phyloP scores from a whole-genome alignment of 257 asterid genomes.

The Solanum appendiculatum region DNA sequence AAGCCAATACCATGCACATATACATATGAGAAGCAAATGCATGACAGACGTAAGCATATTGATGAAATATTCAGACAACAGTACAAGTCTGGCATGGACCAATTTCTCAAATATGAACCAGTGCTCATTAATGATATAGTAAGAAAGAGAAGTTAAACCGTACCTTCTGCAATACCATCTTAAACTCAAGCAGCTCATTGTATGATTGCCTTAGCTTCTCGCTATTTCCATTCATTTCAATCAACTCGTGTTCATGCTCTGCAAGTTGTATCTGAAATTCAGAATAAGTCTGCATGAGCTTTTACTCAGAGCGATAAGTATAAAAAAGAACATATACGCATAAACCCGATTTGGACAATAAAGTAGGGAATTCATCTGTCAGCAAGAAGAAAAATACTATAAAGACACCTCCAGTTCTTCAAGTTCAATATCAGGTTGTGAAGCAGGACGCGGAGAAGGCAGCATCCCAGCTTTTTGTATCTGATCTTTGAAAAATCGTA shows the following conservation, averaged over 20 bases:
- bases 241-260: constrained; percentile 93
- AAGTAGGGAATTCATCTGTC: background rate
- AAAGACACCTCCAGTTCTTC: constrained; percentile 83
- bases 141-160: background rate
- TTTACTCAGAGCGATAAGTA: background rate
- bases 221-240: constrained; percentile 83
- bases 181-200: constrained; percentile 95
- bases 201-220: constrained; percentile 80
- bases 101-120: background rate
- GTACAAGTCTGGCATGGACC: background rate
- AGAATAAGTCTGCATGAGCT: background rate
- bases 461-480: constrained; percentile 76
- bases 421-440: constrained; percentile 79
- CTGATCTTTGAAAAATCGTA: constrained; percentile 87
- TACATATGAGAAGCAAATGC: background rate
- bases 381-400: background rate
- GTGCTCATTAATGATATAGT: background rate
- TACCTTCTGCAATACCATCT: constrained; percentile 96
- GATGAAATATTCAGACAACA: background rate
- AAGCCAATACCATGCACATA: background rate
- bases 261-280: constrained; percentile 58
- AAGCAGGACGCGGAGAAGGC: constrained; percentile 54
- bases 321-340: background rate
- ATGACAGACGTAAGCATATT: background rate
- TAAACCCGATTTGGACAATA: background rate